A percentile compares a stretch with the other conserved stretches of the same genome.
Conservation (phyloP, 129 eudicot genomes). For the Cynara cardunculus region DNA sequence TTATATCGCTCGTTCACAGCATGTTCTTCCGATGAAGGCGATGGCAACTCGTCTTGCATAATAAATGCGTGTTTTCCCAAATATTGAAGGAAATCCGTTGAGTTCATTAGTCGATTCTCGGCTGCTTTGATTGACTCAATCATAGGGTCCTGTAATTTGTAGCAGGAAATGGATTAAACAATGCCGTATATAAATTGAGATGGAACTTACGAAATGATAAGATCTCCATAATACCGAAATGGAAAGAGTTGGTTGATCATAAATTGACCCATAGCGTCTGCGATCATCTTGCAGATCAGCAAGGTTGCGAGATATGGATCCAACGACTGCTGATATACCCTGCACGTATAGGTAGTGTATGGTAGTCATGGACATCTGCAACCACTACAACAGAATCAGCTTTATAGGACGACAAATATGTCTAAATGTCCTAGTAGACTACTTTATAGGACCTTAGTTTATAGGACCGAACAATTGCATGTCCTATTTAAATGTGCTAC, state of each 20-base stretch:
- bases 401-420: neutral
- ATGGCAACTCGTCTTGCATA: slow-evolving; percentile 49
- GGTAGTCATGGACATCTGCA: neutral
- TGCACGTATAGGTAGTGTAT: slow-evolving; percentile 22
- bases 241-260: slow-evolving; percentile 47
- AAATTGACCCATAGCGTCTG: slow-evolving; percentile 41
- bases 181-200: neutral
- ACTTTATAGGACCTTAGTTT: neutral
- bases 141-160: slow-evolving; percentile 46
- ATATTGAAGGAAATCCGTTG: slow-evolving; percentile 53
- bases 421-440: neutral
- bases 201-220: neutral
- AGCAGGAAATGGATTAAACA: slow-evolving; percentile 1
- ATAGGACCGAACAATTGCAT: neutral
- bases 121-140: slow-evolving; percentile 50
- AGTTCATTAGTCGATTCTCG: slow-evolving; percentile 48
- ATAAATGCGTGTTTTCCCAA: slow-evolving; percentile 52
- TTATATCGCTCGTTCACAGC: slow-evolving; percentile 32
- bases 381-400: neutral
- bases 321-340: slow-evolving; percentile 66
- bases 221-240: slow-evolving; percentile 29
- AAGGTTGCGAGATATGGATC: slow-evolving; percentile 58
- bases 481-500: neutral
- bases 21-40: slow-evolving; percentile 33
- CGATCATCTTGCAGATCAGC: slow-evolving; percentile 41